Evolutionary conservation across 208 protist genomes (phyloP), one percentile per base, ranked within the genome.

Genomic region (Leishmania mexicana): DNA sequence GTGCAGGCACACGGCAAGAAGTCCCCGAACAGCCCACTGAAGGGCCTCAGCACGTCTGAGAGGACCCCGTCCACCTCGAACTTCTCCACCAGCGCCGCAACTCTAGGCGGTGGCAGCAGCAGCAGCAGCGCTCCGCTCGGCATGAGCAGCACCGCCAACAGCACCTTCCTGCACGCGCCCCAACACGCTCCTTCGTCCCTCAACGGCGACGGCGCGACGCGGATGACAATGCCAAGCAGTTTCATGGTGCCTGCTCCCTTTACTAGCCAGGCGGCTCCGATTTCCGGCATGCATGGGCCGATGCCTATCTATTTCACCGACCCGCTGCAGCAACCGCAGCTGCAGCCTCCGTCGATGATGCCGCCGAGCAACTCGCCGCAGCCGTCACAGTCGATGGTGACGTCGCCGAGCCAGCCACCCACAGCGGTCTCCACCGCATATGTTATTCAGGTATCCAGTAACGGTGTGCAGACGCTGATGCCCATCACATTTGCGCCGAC

Each of bases 201-300:
- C 71, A 24, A 13, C 47, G 15, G 71, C 28, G 71, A 75, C 28
- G 71, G 71, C 47, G 28, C 45, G 24, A 40, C 71, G 71, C 71
- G 71, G 71, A 47, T 57, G n/a, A 3, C 42, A 54, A 54, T 75
- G 71, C 47, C 71, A 13, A 75, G 45, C 31, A 40, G 47, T 38
- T 75, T 75, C n/a, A 57, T 57, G 71, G 45, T 47, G 10, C n/a
- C 71, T 40, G 71, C 71, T 75, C 47, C 71, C 71, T 75, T 75
- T 8, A 47, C 47, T 10, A 15, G 71, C 11, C 71, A 75, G 47
- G 13, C 28, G 11, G 24, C 71, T 24, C 21, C 35, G 19, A 47
- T 72, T 11, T 19, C 67, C 15, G 40, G 67, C 8, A 47, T 72
- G 67, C 31, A 45, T 40, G 40, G 17, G 28, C 3, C 71, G n/a